Evolutionary conservation across 179 eudicot genomes (phyloP), one percentile per base, ranked within the genome.

Genomic region (Carnegiea gigantea): DNA sequence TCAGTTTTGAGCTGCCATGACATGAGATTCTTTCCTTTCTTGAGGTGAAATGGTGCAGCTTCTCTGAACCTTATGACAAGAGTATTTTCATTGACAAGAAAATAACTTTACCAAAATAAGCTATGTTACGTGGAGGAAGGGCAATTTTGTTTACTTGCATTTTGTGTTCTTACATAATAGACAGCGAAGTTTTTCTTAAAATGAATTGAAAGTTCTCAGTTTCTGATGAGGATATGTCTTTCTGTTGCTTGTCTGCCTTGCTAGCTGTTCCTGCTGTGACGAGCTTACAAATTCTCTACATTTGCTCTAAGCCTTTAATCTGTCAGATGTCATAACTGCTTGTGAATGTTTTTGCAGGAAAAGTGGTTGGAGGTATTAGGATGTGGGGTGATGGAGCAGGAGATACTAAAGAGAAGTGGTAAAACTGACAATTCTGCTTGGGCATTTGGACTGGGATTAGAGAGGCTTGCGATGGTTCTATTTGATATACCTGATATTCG

Each of bases 381-480:
- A 36, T 93, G 98, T 81, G 99, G 99, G 70, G 99, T 96, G 80
- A 96, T 90, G 89, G 97, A 96, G 85, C 97, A 88, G 79, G 98
- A 93, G 88, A 96, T 96, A 88, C 82, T 96, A 80, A 91, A 89
- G 86, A 91, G 93, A 87, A 91, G 88, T 75, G 94, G 97, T 21
- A 93, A 77, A 78, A 77, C 84, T 12, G 89, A 93, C 71, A 91
- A 90, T 80, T 90, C 90, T 80, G 99, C 98, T 76, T 96, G 99
- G 99, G 99, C 99, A 77, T 96, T 96, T 85, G 99, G 99, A 77
- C 93, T 96, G 79, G 99, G 99, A 73, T 88, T 96, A 83, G 99
- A 96, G 90, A 89, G 99, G 70, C 87, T 96, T 79, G 99, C 99
- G n/a, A 94, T 93, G 98, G 95, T 94, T 81, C 86, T 94, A 13